Base-by-base conservation (phyloP, 768 basidiomycete species). In the Jaapia argillacea region DNA sequence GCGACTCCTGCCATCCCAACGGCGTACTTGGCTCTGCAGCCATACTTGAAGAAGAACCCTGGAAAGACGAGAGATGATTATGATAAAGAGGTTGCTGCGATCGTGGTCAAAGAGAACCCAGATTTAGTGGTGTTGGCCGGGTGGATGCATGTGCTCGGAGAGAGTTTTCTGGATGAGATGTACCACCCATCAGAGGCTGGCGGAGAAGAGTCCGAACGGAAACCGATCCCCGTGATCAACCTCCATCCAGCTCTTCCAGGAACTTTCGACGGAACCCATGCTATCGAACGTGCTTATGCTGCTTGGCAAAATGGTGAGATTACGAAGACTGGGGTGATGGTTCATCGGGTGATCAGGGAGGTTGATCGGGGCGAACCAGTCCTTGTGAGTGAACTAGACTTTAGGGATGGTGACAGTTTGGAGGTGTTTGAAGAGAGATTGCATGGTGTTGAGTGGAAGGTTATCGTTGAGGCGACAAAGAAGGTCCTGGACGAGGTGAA, bases 131-230 rank as follows among this genome's bases (percentile, higher is more conserved):
- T 98, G 5, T 71, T 98, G n/a, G 96, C 94, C 0, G 96, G 96
- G 0, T 99, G 91, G 89, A 97, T 99, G 94, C 93, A 98, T 55
- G 88, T 98, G 54, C 72, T 97, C 46, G 79, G 82, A 45, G 81
- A 87, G 42, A 67, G 65, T 0, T 97, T 97, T 60, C 61, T 98
- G 46, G 75, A 87, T 16, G 68, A 78, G 24, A 58, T 88, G 41
- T 67, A 71, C 39, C 74, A 74, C 5, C 54, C 61, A 14, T 58
- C 58, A 42, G 51, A 51, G 0, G 52, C 64, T 25, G 59, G 59
- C 1, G 68, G 61, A 5, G 66, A 63, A 38, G 62, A 63, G 42
- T 45, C 49, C 21, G 44, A 43, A n/a, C 46, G 46, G 16, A 56
- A 48, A 26, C 60, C 68, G 1, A 75, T 94, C 2, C 82, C 89